Base-by-base conservation (phyloP, 1,139 yeast species). In the Tardiomyces depauwii region DNA sequence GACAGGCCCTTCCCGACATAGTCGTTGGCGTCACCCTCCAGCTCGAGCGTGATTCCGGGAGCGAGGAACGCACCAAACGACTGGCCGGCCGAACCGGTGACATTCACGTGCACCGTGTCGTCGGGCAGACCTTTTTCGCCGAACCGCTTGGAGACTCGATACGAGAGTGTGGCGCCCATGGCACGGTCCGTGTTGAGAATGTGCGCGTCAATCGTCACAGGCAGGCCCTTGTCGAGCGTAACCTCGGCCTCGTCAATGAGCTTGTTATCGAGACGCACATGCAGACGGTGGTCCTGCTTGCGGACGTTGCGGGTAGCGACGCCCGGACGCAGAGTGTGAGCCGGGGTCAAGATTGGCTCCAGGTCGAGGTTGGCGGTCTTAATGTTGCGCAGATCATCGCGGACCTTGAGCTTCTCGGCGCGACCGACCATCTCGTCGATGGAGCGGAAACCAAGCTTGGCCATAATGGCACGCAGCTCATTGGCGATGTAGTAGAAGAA, bases 41-140 rank as follows among this genome's bases (percentile, higher is more conserved):
- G 75, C 65, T 87, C 95, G 60, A 91, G 78, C 16, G 97, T 91
- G 52, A 91, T 82, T 71, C 98, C 98, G 11, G 95, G 82, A 45
- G 97, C 95, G 59, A 91, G 75, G 74, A 86, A 91, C 1, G 97
- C 97, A 71, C 98, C 98, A 64, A 91, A 89, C 4, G 97, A 88
- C 72, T 91, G 98, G 62, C 98, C 98, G 33, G 98, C 98, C 48
- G 93, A 83, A 54, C 98, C 98, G 60, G 74, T 75, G 50, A 84
- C 78, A 62, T 89, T 84, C 46, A 88, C 96, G 58, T 89, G 96
- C 55, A 91, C 84, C 28, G 97, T 91, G 66, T 91, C 97, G 60
- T 86, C 91, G 32, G 98, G 97, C 60, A 91, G 74, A 40, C 97
- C 96, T 54, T 77, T 72, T 60, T 89, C 96, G 55, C 98, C 98